phyloP scores from a whole-genome alignment of 2,329 filamentous ascomycete species.

The Orbilia oligospora region DNA sequence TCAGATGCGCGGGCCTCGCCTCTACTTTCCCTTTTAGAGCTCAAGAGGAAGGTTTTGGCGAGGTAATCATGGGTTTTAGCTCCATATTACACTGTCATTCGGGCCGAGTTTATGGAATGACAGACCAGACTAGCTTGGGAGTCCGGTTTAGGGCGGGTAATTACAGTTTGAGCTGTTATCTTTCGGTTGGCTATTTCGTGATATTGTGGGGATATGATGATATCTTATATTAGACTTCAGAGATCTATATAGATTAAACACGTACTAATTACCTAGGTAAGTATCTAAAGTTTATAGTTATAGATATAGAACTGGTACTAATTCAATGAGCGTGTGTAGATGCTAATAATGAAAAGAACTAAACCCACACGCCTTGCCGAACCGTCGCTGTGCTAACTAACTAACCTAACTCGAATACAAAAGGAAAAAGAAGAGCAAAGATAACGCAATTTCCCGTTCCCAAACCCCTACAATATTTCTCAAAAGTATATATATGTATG shows the following conservation, averaged over 20 bases:
- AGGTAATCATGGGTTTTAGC: background rate
- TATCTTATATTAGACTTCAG: background rate
- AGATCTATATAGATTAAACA: too few species aligned
- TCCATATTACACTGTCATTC: background rate
- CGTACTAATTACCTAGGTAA: too few species aligned
- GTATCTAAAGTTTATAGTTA: too few species aligned
- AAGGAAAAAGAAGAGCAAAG: background rate
- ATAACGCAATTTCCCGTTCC: slow-evolving; percentile 12
- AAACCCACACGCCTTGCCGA: background rate
- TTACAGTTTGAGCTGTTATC: background rate
- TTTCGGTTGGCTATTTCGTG: background rate
- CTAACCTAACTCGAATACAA: too few species aligned
- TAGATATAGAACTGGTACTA: too few species aligned
- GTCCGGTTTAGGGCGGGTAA: background rate
- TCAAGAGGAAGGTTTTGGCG: slow-evolving; percentile 22
- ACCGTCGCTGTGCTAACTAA: slow-evolving; percentile 20
- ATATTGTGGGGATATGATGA: slow-evolving; percentile 9
- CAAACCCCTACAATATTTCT: background rate
- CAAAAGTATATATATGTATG: background rate
- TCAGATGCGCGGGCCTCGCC: slow-evolving; percentile 34
- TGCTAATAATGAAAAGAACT: background rate
- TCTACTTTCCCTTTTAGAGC: slow-evolving; percentile 22
- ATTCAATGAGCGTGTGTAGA: background rate
- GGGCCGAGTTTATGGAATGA: slow-evolving; percentile 1
- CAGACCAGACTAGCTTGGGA: too few species aligned